phyloP scores from a whole-genome alignment of 1,284 basidiomycete species.

The Pseudozyma sp. region DNA sequence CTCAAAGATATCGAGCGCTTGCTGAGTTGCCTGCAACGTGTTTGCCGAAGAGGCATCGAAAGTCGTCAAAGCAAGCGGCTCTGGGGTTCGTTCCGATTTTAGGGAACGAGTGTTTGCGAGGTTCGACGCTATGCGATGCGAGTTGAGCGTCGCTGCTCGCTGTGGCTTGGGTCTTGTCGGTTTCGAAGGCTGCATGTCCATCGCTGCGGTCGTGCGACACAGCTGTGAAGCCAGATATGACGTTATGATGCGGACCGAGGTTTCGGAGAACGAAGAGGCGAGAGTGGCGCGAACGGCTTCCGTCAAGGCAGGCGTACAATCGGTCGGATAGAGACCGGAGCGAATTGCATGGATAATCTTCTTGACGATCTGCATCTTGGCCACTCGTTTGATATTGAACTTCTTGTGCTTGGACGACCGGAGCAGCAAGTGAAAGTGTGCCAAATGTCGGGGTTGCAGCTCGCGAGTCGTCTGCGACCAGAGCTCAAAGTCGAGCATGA shows the following conservation, averaged over 20 bases:
- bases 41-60: not conserved
- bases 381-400: conserved; percentile 60
- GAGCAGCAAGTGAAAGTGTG: conserved; percentile 82
- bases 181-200: conserved; percentile 49
- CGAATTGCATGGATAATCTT: conserved; percentile 82
- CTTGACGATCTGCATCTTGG: conserved; percentile 74
- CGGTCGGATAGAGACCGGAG: conserved; percentile 19
- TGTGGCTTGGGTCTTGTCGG: conserved; percentile 9
- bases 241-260: conserved; percentile 83
- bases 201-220: conserved; percentile 69
- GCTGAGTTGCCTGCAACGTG: conserved; percentile 1
- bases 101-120: not conserved
- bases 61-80: not conserved
- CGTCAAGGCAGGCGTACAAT: conserved; percentile 7
- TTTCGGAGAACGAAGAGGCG: conserved; percentile 76
- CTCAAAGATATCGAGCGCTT: conserved; percentile 46
- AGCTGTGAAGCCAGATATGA: conserved; percentile 86
- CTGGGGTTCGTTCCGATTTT: not conserved
- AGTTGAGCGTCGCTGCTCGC: conserved; percentile 14
- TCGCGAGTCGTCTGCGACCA: conserved; percentile 80
- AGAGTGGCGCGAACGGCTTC: conserved; percentile 40
- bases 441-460: conserved; percentile 81
- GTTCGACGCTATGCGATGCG: not conserved
- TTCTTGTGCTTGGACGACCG: conserved; percentile 74
- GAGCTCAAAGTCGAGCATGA: conserved; percentile 89